Evolutionary conservation across 176 grass and related monocot species (phyloP).

Genomic region (Urochloa ruziziensis): DNA sequence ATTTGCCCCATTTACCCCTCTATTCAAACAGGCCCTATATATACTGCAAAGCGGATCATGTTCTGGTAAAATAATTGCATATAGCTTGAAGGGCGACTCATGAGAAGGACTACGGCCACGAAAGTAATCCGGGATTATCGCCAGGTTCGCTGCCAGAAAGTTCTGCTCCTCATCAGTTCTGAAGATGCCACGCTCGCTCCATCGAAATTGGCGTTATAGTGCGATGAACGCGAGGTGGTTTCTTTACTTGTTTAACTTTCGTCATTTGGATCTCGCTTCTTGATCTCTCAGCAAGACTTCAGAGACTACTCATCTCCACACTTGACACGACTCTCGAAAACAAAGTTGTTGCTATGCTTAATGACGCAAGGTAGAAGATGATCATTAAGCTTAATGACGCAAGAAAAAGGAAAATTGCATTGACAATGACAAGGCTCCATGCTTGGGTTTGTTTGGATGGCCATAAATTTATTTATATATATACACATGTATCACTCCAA

Average conservation of each 20-base stretch:
- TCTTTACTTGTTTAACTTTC: too few species aligned
- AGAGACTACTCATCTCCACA: neutral
- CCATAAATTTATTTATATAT: neutral
- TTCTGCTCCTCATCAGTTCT: too few species aligned
- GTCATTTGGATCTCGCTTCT: too few species aligned
- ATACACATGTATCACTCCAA: neutral
- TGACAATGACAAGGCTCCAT: neutral
- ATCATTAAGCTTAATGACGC: neutral
- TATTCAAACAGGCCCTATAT: too few species aligned
- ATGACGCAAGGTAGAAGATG: too few species aligned
- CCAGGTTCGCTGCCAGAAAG: neutral
- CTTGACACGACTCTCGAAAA: neutral
- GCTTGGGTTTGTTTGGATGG: too few species aligned
- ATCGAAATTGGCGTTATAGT: neutral
- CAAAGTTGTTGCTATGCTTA: neutral
- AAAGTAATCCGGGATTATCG: neutral
- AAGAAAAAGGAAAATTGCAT: too few species aligned
- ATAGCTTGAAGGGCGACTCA: neutral
- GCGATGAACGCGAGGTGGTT: neutral
- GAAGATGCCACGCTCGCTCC: neutral
- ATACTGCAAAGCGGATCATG: neutral
- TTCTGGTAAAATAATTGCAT: neutral
- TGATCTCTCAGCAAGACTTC: too few species aligned
- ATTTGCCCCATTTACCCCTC: too few species aligned
- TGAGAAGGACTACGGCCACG: neutral